Base-by-base conservation (phyloP, 163 green algal genomes). In the Chloromonas sp. region DNA sequence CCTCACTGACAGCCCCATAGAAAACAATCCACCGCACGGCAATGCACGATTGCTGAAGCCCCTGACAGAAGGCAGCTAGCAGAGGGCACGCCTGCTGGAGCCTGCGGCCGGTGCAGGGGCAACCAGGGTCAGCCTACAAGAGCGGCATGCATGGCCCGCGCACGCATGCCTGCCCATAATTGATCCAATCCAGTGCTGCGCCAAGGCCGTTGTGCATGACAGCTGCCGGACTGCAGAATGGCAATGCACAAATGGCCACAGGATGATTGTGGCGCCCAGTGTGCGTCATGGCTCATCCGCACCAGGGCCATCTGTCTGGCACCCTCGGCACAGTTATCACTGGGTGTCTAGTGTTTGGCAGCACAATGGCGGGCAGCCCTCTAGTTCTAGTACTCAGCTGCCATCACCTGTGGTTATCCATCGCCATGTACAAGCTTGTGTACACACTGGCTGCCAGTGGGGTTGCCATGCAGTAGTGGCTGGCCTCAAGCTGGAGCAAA, bases 401-500 rank as follows among this genome's bases (percentile, higher is more conserved):
- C 36, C 70, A 3, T 1, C 58, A 60, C 78, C 60, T 58, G 13
- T 13, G 58, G 57, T 92, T 83, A 0, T 89, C 85, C 36, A 92
- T 85, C 74, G 98, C 90, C 91, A 98, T 93, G 89, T 98, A 97
- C 14, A 98, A 85, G 79, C 90, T 95, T 14, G 91, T 91, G 87
- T 95, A 98, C 0, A 98, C 90, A 0, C 95, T 98, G 61, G 60
- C 60, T 13, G 60, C 61, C 11, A 60, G 2, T 61, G 15, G 0
- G 1, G 14, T 77, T 15, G 15, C 13, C 2, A 11, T 60, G 80
- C 60, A 83, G 79, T 8, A 74, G 79, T 74, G 79, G 60, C 62
- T 81, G 1, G 92, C 93, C 88, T 98, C 93, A 60, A 92, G 79
- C 1, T 87, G 84, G 57, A 98, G 36, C 85, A 98, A 86, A 0